Evolutionary conservation across 2,329 filamentous ascomycete species (phyloP), one percentile per base, ranked within the genome.

Genomic region (Microsporum ferrugineum): DNA sequence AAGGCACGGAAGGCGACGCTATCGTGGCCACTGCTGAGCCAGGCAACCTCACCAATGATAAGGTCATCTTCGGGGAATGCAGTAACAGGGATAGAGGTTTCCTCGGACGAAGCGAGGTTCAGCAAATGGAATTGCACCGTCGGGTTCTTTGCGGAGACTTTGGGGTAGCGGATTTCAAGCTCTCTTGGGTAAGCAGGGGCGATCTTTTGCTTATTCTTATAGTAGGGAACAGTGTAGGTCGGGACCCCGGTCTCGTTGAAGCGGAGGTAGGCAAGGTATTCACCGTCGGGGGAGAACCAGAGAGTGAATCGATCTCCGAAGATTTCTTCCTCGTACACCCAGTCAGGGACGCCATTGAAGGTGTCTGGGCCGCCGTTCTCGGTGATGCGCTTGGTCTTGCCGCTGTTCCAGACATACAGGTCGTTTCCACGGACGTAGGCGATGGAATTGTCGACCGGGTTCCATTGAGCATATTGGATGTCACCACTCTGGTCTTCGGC

Each of bases 301-400:
- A 90, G 89, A 2, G 89, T 90, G 64, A 82, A 88, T 65, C 87
- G 86, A 2, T 82, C 85, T 10, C 78, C 74, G 61, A 96, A 88
- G 3, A 92, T 88, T 72, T 94, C 89, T 68, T 86, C 83, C 69
- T 92, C 88, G 69, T 94, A 95, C 0, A 96, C 91, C 91, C 92
- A 97, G 73, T 97, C 92, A 0, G 92, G 91, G 38, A 96, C 85
- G 17, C 91, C 91, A 68, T 96, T 95, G 75, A 96, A 88, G 65
- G 90, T 84, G 68, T 96, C 86, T 0, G 84, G 79, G 0, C 91
- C 89, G 17, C 92, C 91, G 69, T 96, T 91, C 51, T 79, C 82
- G 2, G 91, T 96, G 67, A 96, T 87, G 57, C 82, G 83, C 1
- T 76, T 77, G 12, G 83, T 73, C 2, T 78, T 75, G 33, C 82